Base-by-base conservation (phyloP, 352 stramenopile genomes). In the Pythium phragmiticola region DNA sequence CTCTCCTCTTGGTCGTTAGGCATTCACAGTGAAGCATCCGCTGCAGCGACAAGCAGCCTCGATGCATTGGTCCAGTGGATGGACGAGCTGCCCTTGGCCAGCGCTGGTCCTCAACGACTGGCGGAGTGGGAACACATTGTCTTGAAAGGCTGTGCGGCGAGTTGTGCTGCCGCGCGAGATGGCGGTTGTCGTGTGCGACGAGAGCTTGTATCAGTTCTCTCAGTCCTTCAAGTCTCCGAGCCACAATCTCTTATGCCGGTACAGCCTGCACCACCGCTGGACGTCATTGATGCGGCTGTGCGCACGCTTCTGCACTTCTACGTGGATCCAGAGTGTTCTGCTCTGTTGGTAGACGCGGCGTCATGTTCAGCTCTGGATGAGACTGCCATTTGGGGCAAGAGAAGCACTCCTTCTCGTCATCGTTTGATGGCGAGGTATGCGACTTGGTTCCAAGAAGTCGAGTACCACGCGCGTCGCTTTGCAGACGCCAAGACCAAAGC, bases 231-330 rank as follows among this genome's bases (percentile, higher is more conserved):
- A 2, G 57, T 63, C 34, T 39, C 34, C 34, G 34, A 39, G 34
- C 34, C 2, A 13, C 34, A 39, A 8, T 39, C 34, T 8, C 34
- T 13, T 1, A 39, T 39, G 34, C 11, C 34, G 2, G 34, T 13
- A 2, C 34, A 39, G 11, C 7, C 34, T 0, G 42, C 34, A 4
- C 21, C 46, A 3, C 36, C 37, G 9, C 13, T 52, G 4, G 47
- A 57, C 36, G 14, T 52, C 12, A 51, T 65, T 28, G 57, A 65
- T 13, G 19, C 23, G 5, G 16, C 26, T 23, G 21, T 65, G 37
- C 47, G 57, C 17, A 57, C 48, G 8, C 39, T 65, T 12, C 26
- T 65, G 2, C 48, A 58, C 17, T 16, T 65, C 9, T 52, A 41
- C 17, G 3, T 57, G 16, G 57, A 57, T 17, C 19, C 37, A 41